Evolutionary conservation across 768 basidiomycete genomes (phyloP).

Genomic region (Fomitopsis serialis): DNA sequence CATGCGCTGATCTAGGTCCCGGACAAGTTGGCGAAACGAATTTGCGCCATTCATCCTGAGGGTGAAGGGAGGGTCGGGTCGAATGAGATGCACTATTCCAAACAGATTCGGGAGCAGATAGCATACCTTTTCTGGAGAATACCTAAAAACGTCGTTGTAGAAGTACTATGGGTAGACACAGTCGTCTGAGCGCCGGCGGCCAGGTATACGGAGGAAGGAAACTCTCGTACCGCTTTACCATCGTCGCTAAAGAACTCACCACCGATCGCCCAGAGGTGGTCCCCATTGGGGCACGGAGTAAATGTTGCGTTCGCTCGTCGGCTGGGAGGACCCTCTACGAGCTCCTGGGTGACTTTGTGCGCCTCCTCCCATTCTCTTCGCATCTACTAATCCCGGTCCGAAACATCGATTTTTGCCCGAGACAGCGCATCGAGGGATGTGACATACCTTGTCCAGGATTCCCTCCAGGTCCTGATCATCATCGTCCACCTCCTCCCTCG

Average conservation of each 20-base stretch:
- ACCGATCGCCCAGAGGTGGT: slow-evolving; percentile 79
- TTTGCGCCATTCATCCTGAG: slow-evolving; percentile 82
- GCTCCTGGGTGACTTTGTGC: slow-evolving; percentile 81
- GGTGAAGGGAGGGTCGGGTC: no score
- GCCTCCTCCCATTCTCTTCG: slow-evolving; percentile 79
- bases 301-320: slow-evolving; percentile 81
- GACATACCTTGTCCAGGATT: slow-evolving; percentile 70
- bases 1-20: slow-evolving; percentile 84
- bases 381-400: slow-evolving; percentile 46
- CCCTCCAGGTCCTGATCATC: slow-evolving; percentile 78
- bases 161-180: slow-evolving; percentile 48
- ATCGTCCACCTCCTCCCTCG: slow-evolving; percentile 52
- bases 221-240: slow-evolving; percentile 56
- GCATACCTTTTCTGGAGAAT: slow-evolving; percentile 71
- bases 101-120: slow-evolving; percentile 1
- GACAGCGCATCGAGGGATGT: background rate
- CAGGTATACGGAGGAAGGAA: background rate
- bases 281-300: slow-evolving; percentile 74
- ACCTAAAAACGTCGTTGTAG: slow-evolving; percentile 85
- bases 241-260: slow-evolving; percentile 89
- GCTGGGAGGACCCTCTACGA: slow-evolving; percentile 77
- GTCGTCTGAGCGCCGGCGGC: background rate
- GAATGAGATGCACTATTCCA: background rate
- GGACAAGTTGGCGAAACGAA: slow-evolving; percentile 83
- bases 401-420: background rate